A percentile compares a stretch with the other conserved stretches of the same genome.
These are phyloP conservation scores for Fagus crenata DNA, from an alignment of 306 rosid species.

Conservation along the genomic window DNA sequence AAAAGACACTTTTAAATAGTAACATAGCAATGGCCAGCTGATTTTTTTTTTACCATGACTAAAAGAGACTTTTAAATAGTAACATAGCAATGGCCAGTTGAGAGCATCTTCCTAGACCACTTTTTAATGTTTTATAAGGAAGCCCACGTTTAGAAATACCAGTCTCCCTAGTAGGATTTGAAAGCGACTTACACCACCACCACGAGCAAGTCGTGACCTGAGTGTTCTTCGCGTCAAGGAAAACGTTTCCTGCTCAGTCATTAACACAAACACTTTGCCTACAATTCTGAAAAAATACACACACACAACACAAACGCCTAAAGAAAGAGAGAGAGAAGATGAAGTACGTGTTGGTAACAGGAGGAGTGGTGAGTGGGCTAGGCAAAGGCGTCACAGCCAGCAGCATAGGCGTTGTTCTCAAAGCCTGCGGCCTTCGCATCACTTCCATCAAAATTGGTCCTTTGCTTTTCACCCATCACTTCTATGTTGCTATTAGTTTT, in stretches of 20 bases:
- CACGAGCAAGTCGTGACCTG: not conserved
- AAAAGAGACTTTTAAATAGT: too few species aligned
- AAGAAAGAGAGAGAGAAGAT: slow-evolving; percentile 29
- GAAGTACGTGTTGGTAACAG: slow-evolving; percentile 90
- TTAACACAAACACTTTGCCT: slow-evolving; percentile 42
- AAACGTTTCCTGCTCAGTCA: slow-evolving; percentile 47
- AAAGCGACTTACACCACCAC: not conserved
- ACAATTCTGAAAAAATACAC: not conserved
- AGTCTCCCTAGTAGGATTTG: not conserved
- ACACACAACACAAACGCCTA: not conserved
- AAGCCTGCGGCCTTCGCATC: slow-evolving; percentile 93
- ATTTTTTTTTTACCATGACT: too few species aligned
- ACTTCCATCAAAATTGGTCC: slow-evolving; percentile 96
- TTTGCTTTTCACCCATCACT: not conserved
- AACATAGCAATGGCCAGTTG: too few species aligned
- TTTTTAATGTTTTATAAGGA: too few species aligned
- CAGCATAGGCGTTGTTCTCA: slow-evolving; percentile 95
- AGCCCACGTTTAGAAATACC: not conserved
- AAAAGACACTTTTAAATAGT: too few species aligned
- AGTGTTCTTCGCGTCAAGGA: not conserved
- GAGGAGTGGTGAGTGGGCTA: slow-evolving; percentile 98
- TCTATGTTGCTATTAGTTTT: not conserved
- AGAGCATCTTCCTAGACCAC: too few species aligned
- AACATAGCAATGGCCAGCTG: too few species aligned
- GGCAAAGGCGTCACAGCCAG: slow-evolving; percentile 99